A percentile compares a stretch with the other conserved stretches of the same genome.
phyloP scores from a whole-genome alignment of 2,329 filamentous ascomycete genomes.

The Ophiostoma perfectum region DNA sequence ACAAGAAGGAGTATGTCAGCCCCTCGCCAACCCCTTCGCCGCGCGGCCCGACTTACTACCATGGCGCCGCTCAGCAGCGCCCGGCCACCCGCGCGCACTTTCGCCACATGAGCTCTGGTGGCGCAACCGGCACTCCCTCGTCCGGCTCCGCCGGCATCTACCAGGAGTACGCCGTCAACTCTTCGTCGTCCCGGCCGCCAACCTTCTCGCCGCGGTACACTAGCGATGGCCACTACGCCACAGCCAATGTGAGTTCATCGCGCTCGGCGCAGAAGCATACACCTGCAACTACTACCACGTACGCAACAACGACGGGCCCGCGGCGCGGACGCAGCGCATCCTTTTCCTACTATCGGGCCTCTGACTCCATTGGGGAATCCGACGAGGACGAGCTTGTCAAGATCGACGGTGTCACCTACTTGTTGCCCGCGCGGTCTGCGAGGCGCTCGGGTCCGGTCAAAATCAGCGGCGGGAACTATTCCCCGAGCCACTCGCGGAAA shows the following conservation, averaged over 20 bases:
- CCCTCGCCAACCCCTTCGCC: conserved; percentile 55
- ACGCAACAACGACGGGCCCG: conserved; percentile 40
- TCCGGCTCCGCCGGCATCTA: conserved; percentile 35
- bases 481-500: conserved; percentile 16
- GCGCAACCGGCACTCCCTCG: conserved; percentile 28
- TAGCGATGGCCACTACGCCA: conserved; percentile 58
- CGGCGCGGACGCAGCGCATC: conserved; percentile 49
- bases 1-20: conserved; percentile 46
- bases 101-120: conserved; percentile 41
- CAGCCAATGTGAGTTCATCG: conserved; percentile 59
- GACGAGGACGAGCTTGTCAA: conserved; percentile 58
- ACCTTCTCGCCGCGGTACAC: conserved; percentile 57
- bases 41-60: conserved; percentile 43
- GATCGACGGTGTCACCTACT: conserved; percentile 48
- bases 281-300: conserved; percentile 13
- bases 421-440: conserved; percentile 48
- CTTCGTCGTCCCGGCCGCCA: conserved; percentile 39
- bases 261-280: conserved; percentile 41
- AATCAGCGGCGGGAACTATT: conserved; percentile 25
- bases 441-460: conserved; percentile 28
- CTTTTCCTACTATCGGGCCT: conserved; percentile 54
- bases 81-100: conserved; percentile 51
- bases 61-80: conserved; percentile 39
- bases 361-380: conserved; percentile 56
- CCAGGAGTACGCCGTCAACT: conserved; percentile 36